Evolutionary conservation across 164 flowering plant species (phyloP).

Genomic region (Magnolia sinica): DNA sequence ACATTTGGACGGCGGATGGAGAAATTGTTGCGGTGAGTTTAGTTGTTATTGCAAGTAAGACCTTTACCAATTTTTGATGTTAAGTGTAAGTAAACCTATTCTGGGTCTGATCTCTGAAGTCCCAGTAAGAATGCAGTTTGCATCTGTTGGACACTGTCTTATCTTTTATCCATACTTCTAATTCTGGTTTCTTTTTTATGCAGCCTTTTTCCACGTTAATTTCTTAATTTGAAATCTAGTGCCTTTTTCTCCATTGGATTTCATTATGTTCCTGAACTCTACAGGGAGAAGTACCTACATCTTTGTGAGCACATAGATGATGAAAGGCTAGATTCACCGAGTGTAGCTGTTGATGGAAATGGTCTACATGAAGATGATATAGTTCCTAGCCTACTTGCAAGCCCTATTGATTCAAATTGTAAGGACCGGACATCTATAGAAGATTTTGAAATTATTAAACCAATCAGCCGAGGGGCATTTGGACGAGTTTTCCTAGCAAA

Average conservation of each 20-base stretch:
- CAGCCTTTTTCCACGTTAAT: neutral
- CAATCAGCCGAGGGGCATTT: conserved; percentile 96
- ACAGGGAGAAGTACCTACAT: conserved; percentile 83
- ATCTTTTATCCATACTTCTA: neutral
- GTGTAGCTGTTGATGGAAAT: conserved; percentile 63
- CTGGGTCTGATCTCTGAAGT: neutral
- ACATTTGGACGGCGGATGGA: conserved; percentile 96
- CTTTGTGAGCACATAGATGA: conserved; percentile 89
- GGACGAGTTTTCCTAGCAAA: conserved; percentile 95
- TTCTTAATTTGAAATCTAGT: neutral
- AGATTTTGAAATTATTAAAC: conserved; percentile 97
- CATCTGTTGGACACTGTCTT: neutral
- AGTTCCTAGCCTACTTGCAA: conserved; percentile 65
- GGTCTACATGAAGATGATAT: conserved; percentile 68
- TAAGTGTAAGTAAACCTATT: neutral
- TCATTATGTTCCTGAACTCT: conserved; percentile 13
- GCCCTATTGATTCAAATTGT: conserved; percentile 62
- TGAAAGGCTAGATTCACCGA: conserved; percentile 56
- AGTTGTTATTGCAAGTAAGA: neutral
- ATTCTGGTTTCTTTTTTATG: neutral
- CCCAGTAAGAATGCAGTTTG: neutral
- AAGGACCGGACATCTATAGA: conserved; percentile 93
- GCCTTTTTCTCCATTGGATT: neutral
- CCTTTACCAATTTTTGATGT: neutral
- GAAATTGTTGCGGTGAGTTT: conserved; percentile 82